Evolutionary conservation across 768 basidiomycete species (phyloP), one percentile per base, ranked within the genome.

Genomic region (Naematelia encephala): DNA sequence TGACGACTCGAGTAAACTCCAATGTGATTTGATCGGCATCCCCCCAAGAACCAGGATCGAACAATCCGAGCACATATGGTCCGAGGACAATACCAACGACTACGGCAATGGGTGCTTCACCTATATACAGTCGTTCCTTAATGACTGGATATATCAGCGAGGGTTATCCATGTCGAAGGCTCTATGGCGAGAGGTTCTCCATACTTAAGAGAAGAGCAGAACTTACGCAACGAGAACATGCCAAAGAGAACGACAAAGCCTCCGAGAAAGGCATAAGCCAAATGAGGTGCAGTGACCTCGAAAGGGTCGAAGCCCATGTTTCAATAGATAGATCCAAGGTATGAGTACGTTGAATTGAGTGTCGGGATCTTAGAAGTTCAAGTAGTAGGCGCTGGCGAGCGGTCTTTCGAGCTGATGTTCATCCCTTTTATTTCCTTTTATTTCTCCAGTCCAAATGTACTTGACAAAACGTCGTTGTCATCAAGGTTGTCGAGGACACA

Each of bases 81-180:
- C 91, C 91, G 51, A 94, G 86, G 64, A 92, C 87, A 70, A 97
- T 87, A 12, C 91, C 91, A 69, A 94, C 90, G 29, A 94, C 74
- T 68, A 96, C 96, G 0, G 94, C 92, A 85, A 90, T 90, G 65
- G 89, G 89, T 13, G 96, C 92, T 82, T 99, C 96, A 61, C 96
- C 96, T 58, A 97, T 86, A 75, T 96, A 97, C 23, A 94, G 78
- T 84, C 83, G 85, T 80, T 93, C 91, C 71, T 92, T 87, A 68
- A 97, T 83, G 66, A 97, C 34, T 39, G 53, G 55, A 51, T 48
- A 61, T 39, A 13, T 54, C 59, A 47, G 46, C 46, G 19, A 21
- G n/a, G n/a, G n/a, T n/a, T 47, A 10, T n/a, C 46, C 8, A 8
- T 47, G n/a, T 47, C 46, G 16, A 5, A 19, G 16, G 46, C 23